Evolutionary conservation across 163 green algal species (phyloP).

Genomic region (Trebouxiophyceae sp.): DNA sequence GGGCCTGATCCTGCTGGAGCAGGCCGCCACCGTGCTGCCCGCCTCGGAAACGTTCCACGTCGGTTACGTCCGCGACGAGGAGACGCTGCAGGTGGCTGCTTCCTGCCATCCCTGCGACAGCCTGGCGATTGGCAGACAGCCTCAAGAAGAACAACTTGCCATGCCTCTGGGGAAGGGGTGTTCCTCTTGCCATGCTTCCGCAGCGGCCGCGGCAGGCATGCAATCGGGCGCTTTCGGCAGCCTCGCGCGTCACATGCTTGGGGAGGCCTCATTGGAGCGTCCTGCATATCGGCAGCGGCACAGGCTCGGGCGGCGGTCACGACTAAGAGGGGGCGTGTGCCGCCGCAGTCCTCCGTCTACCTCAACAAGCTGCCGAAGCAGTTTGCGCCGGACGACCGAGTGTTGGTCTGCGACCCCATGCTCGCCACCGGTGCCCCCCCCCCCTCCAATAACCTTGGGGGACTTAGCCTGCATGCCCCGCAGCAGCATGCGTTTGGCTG

Average conservation of each 20-base stretch:
- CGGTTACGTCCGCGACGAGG: conserved; percentile 78
- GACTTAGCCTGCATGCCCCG: not conserved
- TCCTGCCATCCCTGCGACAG: conserved; percentile 87
- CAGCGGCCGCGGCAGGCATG: too few relatives aligned
- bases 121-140: too few relatives aligned
- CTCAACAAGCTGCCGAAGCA: conserved; percentile 85
- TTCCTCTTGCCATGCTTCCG: too few relatives aligned
- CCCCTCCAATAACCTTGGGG: not conserved
- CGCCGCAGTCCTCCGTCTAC: conserved; percentile 72
- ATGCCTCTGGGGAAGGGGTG: too few relatives aligned
- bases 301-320: too few relatives aligned
- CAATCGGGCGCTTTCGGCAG: too few relatives aligned
- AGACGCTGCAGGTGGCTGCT: conserved; percentile 80
- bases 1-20: conserved; percentile 84
- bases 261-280: too few relatives aligned
- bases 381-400: conserved; percentile 60
- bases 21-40: conserved; percentile 63
- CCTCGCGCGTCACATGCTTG: too few relatives aligned
- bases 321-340: too few relatives aligned
- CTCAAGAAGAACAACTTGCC: too few relatives aligned
- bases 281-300: too few relatives aligned
- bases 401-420: conserved; percentile 86
- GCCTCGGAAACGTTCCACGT: conserved; percentile 80
- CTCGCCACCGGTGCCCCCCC: conserved; percentile 70
- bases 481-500: too few relatives aligned